phyloP scores from a whole-genome alignment of 306 rosid genomes.

The Quercus engelmannii region DNA sequence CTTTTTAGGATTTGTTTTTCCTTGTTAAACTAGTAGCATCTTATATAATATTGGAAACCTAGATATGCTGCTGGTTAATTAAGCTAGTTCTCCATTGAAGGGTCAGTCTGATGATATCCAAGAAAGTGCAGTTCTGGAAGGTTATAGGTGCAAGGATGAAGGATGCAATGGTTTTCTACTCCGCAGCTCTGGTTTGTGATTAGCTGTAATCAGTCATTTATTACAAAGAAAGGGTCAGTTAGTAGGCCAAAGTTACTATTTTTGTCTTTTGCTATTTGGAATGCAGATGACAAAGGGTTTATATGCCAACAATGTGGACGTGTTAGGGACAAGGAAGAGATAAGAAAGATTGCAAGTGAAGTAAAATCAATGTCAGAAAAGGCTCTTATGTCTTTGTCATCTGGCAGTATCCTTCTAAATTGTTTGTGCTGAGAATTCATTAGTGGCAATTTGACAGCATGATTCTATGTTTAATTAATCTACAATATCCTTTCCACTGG shows the following conservation, averaged over 20 bases:
- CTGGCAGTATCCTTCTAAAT: slow-evolving; percentile 60
- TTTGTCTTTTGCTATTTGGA: background rate
- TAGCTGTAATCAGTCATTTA: background rate
- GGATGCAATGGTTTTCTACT: slow-evolving; percentile 80
- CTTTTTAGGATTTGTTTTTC: slow-evolving; percentile 4
- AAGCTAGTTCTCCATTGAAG: slow-evolving; percentile 50
- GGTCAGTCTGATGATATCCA: slow-evolving; percentile 61
- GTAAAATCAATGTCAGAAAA: slow-evolving; percentile 51
- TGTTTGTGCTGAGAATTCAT: slow-evolving; percentile 19
- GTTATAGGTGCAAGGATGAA: slow-evolving; percentile 69
- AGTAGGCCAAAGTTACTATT: background rate
- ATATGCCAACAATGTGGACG: slow-evolving; percentile 75
- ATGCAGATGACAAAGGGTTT: slow-evolving; percentile 65
- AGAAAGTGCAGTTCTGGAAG: slow-evolving; percentile 85
- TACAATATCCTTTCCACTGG: background rate
- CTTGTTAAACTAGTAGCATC: background rate
- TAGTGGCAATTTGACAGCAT: background rate
- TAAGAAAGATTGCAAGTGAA: slow-evolving; percentile 53
- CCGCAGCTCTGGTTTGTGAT: slow-evolving; percentile 59
- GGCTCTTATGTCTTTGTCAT: slow-evolving; percentile 37
- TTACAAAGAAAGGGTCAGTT: background rate
- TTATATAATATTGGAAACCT: slow-evolving; percentile 12
- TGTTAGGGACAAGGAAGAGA: slow-evolving; percentile 65
- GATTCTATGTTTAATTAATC: background rate
- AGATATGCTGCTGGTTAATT: slow-evolving; percentile 21